Evolutionary conservation across 805 yeast genomes (phyloP).

Genomic region (Kluyveromyces starmeri): DNA sequence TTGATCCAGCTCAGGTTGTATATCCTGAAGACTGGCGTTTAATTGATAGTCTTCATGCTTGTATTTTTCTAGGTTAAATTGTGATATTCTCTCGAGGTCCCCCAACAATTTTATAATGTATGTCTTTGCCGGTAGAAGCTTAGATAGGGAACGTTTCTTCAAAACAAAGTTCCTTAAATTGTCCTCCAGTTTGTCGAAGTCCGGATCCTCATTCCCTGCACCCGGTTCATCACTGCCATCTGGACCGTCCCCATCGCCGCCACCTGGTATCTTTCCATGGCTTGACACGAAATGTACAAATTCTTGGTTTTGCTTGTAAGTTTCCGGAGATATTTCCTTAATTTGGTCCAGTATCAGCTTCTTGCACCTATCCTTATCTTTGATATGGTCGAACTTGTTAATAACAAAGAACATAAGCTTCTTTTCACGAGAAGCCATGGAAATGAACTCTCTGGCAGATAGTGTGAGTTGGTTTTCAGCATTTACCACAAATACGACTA

Average conservation of each 20-base stretch:
- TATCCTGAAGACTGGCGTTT: slow-evolving; percentile 39
- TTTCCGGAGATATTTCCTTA: slow-evolving; percentile 77
- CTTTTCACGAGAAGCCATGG: slow-evolving; percentile 85
- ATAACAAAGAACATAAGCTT: slow-evolving; percentile 89
- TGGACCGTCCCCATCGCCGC: slow-evolving; percentile 31
- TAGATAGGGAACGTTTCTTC: slow-evolving; percentile 82
- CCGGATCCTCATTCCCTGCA: slow-evolving; percentile 38
- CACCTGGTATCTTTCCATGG: slow-evolving; percentile 37
- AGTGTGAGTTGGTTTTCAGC: slow-evolving; percentile 94
- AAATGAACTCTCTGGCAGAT: slow-evolving; percentile 87
- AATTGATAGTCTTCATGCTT: slow-evolving; percentile 40
- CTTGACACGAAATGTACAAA: slow-evolving; percentile 91
- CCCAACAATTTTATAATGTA: slow-evolving; percentile 59
- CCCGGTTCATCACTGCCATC: slow-evolving; percentile 26
- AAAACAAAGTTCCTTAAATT: slow-evolving; percentile 77
- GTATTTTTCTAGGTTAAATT: slow-evolving; percentile 51
- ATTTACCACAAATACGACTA: slow-evolving; percentile 90
- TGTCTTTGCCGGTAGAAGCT: slow-evolving; percentile 88
- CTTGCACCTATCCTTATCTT: slow-evolving; percentile 72
- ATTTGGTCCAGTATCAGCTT: slow-evolving; percentile 76
- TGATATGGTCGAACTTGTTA: slow-evolving; percentile 81
- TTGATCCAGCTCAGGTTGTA: slow-evolving; percentile 58
- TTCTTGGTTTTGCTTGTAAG: slow-evolving; percentile 78
- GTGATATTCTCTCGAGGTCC: slow-evolving; percentile 56
- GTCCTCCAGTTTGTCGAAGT: slow-evolving; percentile 78